Conservation (phyloP, 331 rosid genomes). For the Telfairia occidentalis region DNA sequence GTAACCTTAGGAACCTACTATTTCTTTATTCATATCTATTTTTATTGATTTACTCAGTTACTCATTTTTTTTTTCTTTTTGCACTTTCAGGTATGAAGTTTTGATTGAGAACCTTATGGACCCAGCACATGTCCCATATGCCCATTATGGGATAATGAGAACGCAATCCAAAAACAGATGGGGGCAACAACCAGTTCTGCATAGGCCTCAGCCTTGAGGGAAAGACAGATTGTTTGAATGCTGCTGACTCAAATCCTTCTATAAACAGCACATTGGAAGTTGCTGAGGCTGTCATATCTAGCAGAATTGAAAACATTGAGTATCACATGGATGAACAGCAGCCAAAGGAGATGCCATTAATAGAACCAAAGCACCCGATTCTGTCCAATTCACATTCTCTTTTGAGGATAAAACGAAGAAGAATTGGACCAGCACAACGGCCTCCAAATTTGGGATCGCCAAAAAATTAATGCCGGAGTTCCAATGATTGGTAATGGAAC, state of each 20-base stretch:
- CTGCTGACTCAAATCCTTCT: background rate
- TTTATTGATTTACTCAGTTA: background rate
- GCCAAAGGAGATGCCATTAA: background rate
- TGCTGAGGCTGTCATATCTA: background rate
- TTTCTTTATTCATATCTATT: background rate
- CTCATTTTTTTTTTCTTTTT: background rate
- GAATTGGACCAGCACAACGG: background rate
- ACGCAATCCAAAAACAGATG: conserved; percentile 40
- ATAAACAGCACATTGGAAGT: background rate
- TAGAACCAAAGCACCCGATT: background rate
- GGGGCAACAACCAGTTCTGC: background rate
- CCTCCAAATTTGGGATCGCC: background rate
- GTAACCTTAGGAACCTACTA: background rate
- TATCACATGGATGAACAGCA: background rate
- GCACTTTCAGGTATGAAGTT: conserved; percentile 61
- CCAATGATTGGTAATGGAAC: background rate
- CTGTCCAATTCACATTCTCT: background rate
- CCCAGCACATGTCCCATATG: conserved; percentile 77
- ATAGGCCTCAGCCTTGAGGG: background rate
- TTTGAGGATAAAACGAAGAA: background rate
- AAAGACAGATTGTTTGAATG: background rate
- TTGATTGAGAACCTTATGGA: conserved; percentile 80
- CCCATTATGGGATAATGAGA: conserved; percentile 60
- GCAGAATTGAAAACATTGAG: background rate
- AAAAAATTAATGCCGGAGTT: background rate